Evolutionary conservation across 805 yeast species (phyloP), one percentile per base, ranked within the genome.

Genomic region (Brettanomyces bruxellensis): DNA sequence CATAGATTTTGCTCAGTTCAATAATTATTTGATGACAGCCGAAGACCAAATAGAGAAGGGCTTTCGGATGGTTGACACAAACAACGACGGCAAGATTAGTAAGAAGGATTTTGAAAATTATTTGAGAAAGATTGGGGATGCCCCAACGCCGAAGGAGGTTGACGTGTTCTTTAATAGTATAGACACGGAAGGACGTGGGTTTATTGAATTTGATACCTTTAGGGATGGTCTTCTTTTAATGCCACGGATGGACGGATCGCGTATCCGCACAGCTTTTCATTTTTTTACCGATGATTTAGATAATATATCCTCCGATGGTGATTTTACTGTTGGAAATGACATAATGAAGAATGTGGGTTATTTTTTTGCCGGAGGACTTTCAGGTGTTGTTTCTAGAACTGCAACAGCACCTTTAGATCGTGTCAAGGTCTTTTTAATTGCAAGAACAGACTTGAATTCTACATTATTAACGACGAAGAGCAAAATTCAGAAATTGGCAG

Each of bases 391-490:
- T 4, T 88, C 96, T 12, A 79, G 99, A 66, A 89, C 98, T 0
- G 84, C 93, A 56, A 93, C 99, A 0, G 99, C 98, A 0, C 99
- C 99, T 9, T 86, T 93, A 52, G 99, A 93, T 64, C 76, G 99
- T 61, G 78, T 93, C 23, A 93, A 93, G 62, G 98, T 93, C 12
- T 93, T 86, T 55, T 69, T 93, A 43, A 93, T 93, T 57, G 97
- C 98, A 1, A 77, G 95, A 62, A 83, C 96, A 1, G 95, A 85
- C 60, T 66, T 85, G 40, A 73, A 86, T 0, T 82, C 90, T 4
- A 83, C 88, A 0, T 67, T 84, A 5, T 63, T 85, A 41, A 79
- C 78, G 48, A 76, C 83, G 11, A 81, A 72, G 55, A 64, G 67
- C 36, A 69, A 66, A 53, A 62, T 51, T 47, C 55, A 53, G 40